These are phyloP conservation scores for Pseudisothecium myosuroides DNA, from an alignment of 225 moss, liverwort and hornwort genomes.

Conservation along the genomic window DNA sequence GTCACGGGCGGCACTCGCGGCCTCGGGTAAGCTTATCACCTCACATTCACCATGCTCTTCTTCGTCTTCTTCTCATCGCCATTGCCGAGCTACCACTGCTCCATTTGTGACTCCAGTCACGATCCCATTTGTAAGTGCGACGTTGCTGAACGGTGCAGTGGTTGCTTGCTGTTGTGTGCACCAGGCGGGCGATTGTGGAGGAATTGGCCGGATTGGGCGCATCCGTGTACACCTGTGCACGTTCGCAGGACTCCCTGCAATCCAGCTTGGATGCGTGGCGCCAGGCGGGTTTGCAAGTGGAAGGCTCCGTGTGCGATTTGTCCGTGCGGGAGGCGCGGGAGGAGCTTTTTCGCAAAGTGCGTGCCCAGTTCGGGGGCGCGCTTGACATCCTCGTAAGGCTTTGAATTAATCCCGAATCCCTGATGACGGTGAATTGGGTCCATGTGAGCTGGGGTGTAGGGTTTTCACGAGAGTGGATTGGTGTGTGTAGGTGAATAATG, in stretches of 20 bases:
- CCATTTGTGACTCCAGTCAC: neutral
- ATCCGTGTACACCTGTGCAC: constrained; percentile 48
- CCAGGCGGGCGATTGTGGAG: constrained; percentile 63
- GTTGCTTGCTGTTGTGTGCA: neutral
- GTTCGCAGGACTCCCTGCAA: constrained; percentile 37
- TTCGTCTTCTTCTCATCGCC: neutral
- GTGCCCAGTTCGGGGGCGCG: constrained; percentile 30
- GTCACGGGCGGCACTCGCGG: constrained; percentile 60
- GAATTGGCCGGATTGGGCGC: constrained; percentile 63
- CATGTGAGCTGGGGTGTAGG: neutral
- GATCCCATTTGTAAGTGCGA: neutral
- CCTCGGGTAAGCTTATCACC: constrained; percentile 13
- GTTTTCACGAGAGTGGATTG: neutral
- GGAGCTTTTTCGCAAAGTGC: constrained; percentile 37
- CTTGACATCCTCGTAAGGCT: constrained; percentile 62
- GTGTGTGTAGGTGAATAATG: constrained; percentile 70
- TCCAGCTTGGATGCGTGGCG: constrained; percentile 42
- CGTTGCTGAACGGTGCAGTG: too few relatives aligned
- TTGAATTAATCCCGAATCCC: neutral
- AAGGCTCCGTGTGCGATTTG: constrained; percentile 52
- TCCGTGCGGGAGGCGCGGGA: constrained; percentile 41
- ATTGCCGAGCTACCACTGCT: neutral
- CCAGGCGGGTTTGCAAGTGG: constrained; percentile 37
- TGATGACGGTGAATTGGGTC: neutral
- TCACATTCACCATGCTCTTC: neutral